Percentiles rank a stretch among this genome's conserved stretches.
Evolutionary conservation across 2,329 filamentous ascomycete species (phyloP).

Genomic region (Fusarium longipes): DNA sequence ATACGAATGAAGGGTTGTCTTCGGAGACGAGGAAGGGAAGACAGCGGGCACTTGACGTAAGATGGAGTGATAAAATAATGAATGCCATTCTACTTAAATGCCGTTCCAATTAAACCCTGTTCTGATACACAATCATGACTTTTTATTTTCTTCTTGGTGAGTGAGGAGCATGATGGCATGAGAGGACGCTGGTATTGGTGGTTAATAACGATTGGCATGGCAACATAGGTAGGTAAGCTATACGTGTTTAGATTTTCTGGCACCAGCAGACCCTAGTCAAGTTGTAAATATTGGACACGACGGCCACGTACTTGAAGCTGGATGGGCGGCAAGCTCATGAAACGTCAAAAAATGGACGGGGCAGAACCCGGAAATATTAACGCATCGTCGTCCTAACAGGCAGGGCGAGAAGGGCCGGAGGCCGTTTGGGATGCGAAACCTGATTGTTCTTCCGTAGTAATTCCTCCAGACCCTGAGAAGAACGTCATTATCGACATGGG

Average conservation of each 20-base stretch:
- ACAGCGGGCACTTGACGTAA: slow-evolving; percentile 7
- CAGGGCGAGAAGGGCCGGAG: slow-evolving; percentile 21
- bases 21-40: neutral
- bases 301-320: slow-evolving; percentile 32
- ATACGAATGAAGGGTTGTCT: neutral
- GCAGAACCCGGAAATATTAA: neutral
- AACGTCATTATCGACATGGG: slow-evolving; percentile 26
- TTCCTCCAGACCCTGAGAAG: slow-evolving; percentile 11
- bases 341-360: slow-evolving; percentile 21
- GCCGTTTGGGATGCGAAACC: slow-evolving; percentile 33
- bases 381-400: slow-evolving; percentile 16
- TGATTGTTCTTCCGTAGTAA: slow-evolving; percentile 28
- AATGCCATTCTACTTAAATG: slow-evolving; percentile 2
- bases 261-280: slow-evolving; percentile 21
- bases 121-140: neutral
- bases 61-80: slow-evolving; percentile 27
- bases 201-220: slow-evolving; percentile 6
- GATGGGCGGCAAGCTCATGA: slow-evolving; percentile 28
- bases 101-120: neutral
- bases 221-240: too few species aligned
- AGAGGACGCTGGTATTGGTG: neutral
- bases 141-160: neutral
- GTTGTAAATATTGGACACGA: slow-evolving; percentile 2
- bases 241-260: slow-evolving; percentile 16
- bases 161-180: neutral